Evolutionary conservation across 2,329 filamentous ascomycete species (phyloP), one percentile per base, ranked within the genome.

Genomic region (Exophiala bonariae): DNA sequence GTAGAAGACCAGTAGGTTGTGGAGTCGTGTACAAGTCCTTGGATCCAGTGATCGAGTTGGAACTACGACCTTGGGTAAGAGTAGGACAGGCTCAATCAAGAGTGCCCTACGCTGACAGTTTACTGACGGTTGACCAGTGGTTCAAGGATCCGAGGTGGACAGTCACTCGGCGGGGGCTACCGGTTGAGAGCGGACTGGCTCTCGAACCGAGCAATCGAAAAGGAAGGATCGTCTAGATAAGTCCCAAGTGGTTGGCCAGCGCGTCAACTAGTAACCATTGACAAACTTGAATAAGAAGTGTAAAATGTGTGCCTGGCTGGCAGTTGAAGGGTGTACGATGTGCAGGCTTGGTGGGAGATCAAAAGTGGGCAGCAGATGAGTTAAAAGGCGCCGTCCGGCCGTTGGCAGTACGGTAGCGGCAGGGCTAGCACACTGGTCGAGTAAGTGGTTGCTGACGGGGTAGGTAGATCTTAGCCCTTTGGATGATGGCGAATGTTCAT

Each of bases 331-430:
- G 47, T 37, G 35, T 4, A 37, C 35, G 44, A 51, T 56, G 35
- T 53, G 47, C 53, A 44, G 47, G 53, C 50, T 48, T 50, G 50
- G 44, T 50, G 42, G 52, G 47, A 51, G 50, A 56, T 56, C 53
- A 56, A 56, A 56, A 53, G 53, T 54, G 53, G 53, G 47, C 47
- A 39, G 45, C 38, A 45, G 45, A 43, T 52, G 46, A 47, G 52
- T 49, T 49, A 52, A 52, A 51, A 49, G 52, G 36, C 47, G 40
- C 49, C 38, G 45, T 52, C 48, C 33, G 43, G 23, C 39, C 48
- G 48, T 41, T 40, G 37, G 39, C 23, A 36, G 22, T 36, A 36
- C n/a, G 18, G 41, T 18, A 32, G 37, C 20, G 30, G 20, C 37
- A n/a, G 36, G 31, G 9, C 19, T 40, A 13, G 30, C 17, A 26